Conservation (phyloP, 202 grass and related monocot genomes). For the Zoysia matrella region DNA sequence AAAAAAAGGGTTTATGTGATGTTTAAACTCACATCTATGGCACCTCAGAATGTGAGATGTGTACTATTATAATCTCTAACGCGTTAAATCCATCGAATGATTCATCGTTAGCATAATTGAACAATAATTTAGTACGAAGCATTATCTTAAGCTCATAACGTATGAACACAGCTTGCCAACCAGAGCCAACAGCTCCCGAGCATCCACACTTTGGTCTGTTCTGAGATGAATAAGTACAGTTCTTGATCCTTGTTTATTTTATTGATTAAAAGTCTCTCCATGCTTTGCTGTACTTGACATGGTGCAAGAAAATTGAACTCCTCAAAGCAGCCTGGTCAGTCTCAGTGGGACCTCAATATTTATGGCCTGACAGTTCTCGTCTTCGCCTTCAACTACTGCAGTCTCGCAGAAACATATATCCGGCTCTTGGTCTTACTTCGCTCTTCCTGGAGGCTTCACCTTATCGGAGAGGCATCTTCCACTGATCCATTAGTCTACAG, state of each 20-base stretch:
- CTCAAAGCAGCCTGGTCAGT: constrained; percentile 42
- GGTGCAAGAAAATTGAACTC: constrained; percentile 22
- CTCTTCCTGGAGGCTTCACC: constrained; percentile 22
- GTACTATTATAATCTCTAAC: not conserved
- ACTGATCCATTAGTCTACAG: constrained; percentile 18
- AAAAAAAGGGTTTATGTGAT: constrained; percentile 4
- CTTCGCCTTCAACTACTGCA: constrained; percentile 28
- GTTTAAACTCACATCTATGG: constrained; percentile 9
- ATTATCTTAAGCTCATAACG: constrained; percentile 20
- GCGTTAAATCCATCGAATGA: not conserved
- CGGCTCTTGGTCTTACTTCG: constrained; percentile 17
- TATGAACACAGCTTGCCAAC: constrained; percentile 17
- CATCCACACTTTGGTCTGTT: constrained; percentile 21
- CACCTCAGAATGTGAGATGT: constrained; percentile 9
- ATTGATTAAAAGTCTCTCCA: constrained; percentile 15
- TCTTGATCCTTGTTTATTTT: constrained; percentile 10
- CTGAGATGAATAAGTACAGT: not conserved
- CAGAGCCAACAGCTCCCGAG: constrained; percentile 21
- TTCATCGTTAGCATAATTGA: constrained; percentile 30
- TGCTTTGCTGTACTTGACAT: not conserved
- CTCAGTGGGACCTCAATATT: constrained; percentile 42
- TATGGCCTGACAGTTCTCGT: not conserved
- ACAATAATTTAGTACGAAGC: constrained; percentile 1
- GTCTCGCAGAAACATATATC: constrained; percentile 16
- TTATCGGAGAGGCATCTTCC: not conserved